These are phyloP conservation scores for Cephalotrichum gorgonifer DNA, from an alignment of 2,329 filamentous ascomycete species.

Conservation along the genomic window DNA sequence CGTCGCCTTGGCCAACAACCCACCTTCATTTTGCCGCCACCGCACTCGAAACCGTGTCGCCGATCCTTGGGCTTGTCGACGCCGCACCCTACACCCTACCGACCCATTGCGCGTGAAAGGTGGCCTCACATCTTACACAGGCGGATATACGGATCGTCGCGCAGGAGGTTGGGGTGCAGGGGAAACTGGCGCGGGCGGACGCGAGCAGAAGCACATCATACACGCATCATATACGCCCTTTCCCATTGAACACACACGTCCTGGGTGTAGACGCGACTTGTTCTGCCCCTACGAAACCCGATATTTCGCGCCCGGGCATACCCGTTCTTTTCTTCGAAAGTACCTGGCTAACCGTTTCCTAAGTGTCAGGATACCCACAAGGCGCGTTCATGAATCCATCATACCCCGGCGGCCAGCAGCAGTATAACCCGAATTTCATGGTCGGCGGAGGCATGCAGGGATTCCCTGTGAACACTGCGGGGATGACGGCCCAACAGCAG, in stretches of 20 bases:
- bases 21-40: not conserved
- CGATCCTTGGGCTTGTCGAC: conserved; percentile 3
- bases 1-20: not conserved
- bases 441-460: conserved; percentile 37
- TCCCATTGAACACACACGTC: not conserved
- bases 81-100: conserved; percentile 4
- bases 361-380: conserved; percentile 4
- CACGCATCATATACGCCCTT: not conserved
- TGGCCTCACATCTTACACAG: conserved; percentile 1
- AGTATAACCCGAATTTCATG: conserved; percentile 44
- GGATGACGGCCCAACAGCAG: conserved; percentile 36
- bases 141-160: not conserved
- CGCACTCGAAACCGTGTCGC: not conserved
- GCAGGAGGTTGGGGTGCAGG: not conserved
- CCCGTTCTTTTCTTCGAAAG: not conserved
- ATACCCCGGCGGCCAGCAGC: conserved; percentile 38
- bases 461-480: conserved; percentile 43
- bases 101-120: conserved; percentile 4
- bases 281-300: not conserved
- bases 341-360: not conserved
- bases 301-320: not conserved
- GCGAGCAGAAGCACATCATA: not conserved
- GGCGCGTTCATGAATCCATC: conserved; percentile 27
- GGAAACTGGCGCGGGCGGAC: not conserved
- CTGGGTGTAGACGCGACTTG: not conserved